Conservation (phyloP, 345 rosid species). For the Nasturtium officinale region DNA sequence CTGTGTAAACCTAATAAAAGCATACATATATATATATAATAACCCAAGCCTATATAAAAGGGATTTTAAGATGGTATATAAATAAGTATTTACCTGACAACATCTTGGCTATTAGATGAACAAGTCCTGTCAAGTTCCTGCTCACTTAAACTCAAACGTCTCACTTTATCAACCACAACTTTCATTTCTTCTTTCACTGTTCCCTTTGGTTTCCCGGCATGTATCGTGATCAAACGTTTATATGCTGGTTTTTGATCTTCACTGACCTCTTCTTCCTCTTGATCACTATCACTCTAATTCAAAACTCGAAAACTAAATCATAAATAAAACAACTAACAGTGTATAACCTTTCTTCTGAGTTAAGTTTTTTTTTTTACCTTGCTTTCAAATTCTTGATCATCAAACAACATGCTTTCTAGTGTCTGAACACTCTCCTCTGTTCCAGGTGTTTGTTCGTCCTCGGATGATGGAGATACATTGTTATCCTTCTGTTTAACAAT, state of each 20-base stretch:
- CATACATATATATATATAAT: too few relatives aligned
- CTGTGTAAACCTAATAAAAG: slow-evolving; percentile 74
- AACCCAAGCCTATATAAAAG: not conserved
- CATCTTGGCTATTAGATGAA: slow-evolving; percentile 51
- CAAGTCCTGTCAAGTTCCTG: slow-evolving; percentile 65
- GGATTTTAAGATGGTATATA: not conserved
- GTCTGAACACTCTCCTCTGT: slow-evolving; percentile 37
- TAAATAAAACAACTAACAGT: slow-evolving; percentile 22
- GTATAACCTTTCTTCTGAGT: not conserved
- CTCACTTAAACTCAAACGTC: slow-evolving; percentile 80
- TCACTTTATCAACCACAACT: slow-evolving; percentile 52
- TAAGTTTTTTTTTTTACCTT: slow-evolving; percentile 38
- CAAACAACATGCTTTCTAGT: slow-evolving; percentile 33
- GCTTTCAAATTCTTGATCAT: slow-evolving; percentile 43
- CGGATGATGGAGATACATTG: slow-evolving; percentile 45
- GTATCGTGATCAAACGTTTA: slow-evolving; percentile 57
- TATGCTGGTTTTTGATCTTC: slow-evolving; percentile 47
- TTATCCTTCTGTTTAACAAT: slow-evolving; percentile 45
- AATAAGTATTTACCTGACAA: slow-evolving; percentile 57
- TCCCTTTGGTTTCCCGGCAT: slow-evolving; percentile 64
- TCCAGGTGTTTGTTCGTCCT: slow-evolving; percentile 48
- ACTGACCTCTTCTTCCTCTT: slow-evolving; percentile 44
- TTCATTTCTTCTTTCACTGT: slow-evolving; percentile 50
- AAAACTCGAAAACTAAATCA: slow-evolving; percentile 19
- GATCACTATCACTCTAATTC: slow-evolving; percentile 50